Evolutionary conservation across 2,329 filamentous ascomycete species (phyloP).

Genomic region (Diaporthe helianthi): DNA sequence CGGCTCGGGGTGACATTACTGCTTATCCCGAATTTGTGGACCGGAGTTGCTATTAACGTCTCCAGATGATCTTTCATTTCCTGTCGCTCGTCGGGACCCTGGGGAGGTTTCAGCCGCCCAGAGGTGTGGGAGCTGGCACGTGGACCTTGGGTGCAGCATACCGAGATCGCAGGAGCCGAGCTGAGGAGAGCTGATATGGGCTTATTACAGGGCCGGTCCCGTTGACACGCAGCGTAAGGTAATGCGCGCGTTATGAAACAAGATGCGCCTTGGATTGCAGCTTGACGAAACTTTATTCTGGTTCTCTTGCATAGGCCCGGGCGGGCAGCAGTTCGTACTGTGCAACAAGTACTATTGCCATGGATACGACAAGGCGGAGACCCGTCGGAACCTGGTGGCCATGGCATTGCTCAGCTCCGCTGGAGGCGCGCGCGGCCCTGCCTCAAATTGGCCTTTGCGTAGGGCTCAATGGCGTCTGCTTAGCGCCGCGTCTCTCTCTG

Average conservation of each 20-base stretch:
- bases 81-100: conserved; percentile 19
- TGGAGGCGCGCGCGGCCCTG: conserved; percentile 20
- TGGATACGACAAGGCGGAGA: conserved; percentile 22
- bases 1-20: conserved; percentile 23
- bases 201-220: conserved; percentile 23
- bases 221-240: conserved; percentile 26
- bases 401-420: conserved; percentile 19
- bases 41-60: conserved; percentile 14
- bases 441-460: conserved; percentile 15
- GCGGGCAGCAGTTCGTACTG: conserved; percentile 9
- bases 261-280: conserved; percentile 27
- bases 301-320: conserved; percentile 24
- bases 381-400: conserved; percentile 18
- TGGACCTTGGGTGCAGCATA: conserved; percentile 23
- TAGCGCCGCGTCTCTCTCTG: conserved; percentile 23
- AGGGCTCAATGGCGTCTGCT: conserved; percentile 22
- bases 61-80: conserved; percentile 10
- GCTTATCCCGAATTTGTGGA: conserved; percentile 24
- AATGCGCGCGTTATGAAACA: conserved; percentile 33
- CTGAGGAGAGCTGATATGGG: conserved; percentile 20
- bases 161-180: conserved; percentile 26
- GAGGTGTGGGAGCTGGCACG: conserved; percentile 15
- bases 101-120: conserved; percentile 15
- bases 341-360: conserved; percentile 14
- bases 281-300: conserved; percentile 24